Base-by-base conservation (phyloP, 2,329 filamentous ascomycete species). In the Botrytis fragariae region DNA sequence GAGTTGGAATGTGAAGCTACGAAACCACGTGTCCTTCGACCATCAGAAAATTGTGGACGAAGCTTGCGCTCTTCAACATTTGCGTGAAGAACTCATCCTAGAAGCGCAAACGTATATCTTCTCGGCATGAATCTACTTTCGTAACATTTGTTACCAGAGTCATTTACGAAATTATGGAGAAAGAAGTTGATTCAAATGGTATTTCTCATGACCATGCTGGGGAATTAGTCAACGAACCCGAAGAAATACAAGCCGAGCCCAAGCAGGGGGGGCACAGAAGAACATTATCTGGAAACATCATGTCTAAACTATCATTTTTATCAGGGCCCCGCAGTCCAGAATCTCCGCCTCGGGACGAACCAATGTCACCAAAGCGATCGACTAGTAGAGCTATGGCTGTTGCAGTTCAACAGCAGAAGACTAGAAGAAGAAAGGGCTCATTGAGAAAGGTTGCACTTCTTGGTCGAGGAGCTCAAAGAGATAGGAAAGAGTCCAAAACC, bases 391-490 rank as follows among this genome's bases (percentile, higher is more conserved):
- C 80, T 22, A 80, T 82, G 79, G 80, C 80, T 57, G 79, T 79
- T 45, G 80, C 78, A 16, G 77, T 81, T 64, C 84, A 84, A 79
- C 85, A 82, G 79, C 85, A 82, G 81, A 86, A 82, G 81, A 89
- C 89, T 64, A 86, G 94, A 72, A 90, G 91, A 78, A 89, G 95
- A 74, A 93, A 92, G 80, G 94, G 94, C 6, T 97, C 95, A 18
- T 85, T 98, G 81, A 89, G 95, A 74, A 97, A 97, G 83, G 93
- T 93, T 18, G 94, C 94, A 39, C 85, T 97, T 67, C 86, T 97
- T 29, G 93, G 93, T 25, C 92, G 92, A 75, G 91, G 91, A 75
- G 89, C 86, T 72, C 90, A 88, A 81, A 86, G 88, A 74, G 89
- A 89, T 77, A 86, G 83, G 79, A 87, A 84, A 76, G 89, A 90